phyloP scores from a whole-genome alignment of 805 yeast genomes.

The Candida sithepensis region DNA sequence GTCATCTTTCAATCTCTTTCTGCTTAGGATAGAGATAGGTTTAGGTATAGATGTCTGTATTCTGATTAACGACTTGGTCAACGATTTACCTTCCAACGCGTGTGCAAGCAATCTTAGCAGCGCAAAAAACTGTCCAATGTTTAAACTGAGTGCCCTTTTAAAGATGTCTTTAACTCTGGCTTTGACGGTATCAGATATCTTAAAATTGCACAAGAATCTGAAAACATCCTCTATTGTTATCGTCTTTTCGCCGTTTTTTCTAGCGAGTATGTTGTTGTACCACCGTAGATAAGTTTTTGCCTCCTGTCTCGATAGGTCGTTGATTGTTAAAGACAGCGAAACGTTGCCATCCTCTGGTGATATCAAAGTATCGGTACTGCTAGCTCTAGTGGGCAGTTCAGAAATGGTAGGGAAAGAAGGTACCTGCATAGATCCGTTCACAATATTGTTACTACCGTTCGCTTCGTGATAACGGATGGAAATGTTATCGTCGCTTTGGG shows the following conservation, averaged over 20 bases:
- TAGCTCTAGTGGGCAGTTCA: constrained; percentile 13
- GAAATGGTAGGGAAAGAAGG: neutral
- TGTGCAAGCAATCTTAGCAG: constrained; percentile 77
- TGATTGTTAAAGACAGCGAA: constrained; percentile 62
- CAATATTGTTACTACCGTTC: neutral
- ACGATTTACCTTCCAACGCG: constrained; percentile 45
- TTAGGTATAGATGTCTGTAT: constrained; percentile 64
- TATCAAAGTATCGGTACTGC: constrained; percentile 26
- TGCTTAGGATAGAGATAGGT: constrained; percentile 74
- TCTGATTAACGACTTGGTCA: constrained; percentile 50
- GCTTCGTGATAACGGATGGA: constrained; percentile 1
- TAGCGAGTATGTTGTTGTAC: constrained; percentile 80
- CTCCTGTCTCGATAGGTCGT: constrained; percentile 73
- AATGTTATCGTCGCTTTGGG: constrained; percentile 21
- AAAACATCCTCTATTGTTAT: constrained; percentile 77
- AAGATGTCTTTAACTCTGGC: constrained; percentile 48
- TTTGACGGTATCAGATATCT: constrained; percentile 48
- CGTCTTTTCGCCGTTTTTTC: constrained; percentile 56
- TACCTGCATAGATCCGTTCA: neutral
- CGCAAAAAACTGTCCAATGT: constrained; percentile 90
- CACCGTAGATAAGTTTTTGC: constrained; percentile 84
- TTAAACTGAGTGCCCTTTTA: constrained; percentile 54
- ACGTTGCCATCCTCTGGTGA: constrained; percentile 38
- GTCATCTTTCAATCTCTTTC: constrained; percentile 47
- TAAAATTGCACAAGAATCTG: constrained; percentile 73